Percentiles rank a stretch among this genome's conserved stretches.
Evolutionary conservation across 208 protist genomes (phyloP).

Genomic region (Crithidia brevicula): DNA sequence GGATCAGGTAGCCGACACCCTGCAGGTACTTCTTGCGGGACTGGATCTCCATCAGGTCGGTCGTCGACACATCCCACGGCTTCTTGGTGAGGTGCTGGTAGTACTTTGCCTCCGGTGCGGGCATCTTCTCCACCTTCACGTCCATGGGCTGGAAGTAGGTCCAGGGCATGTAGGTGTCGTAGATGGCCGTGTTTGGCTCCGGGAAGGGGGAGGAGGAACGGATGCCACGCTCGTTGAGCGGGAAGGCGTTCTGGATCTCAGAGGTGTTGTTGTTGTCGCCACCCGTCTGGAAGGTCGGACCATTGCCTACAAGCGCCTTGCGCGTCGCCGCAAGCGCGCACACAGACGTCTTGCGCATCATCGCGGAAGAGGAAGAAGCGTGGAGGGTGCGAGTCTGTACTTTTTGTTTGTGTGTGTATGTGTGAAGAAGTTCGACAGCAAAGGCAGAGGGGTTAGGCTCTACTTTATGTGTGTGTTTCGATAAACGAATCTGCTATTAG

Average conservation of each 20-base stretch:
- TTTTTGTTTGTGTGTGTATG: conserved; percentile 3
- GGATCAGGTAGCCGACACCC: conserved; percentile 67
- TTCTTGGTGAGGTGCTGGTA: conserved; percentile 90
- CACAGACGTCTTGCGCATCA: conserved; percentile 85
- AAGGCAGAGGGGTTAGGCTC: neutral
- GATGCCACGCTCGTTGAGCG: conserved; percentile 84
- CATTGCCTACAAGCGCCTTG: conserved; percentile 83
- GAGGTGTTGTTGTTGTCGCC: conserved; percentile 86
- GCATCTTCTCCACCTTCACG: conserved; percentile 85
- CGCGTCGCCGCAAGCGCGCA: conserved; percentile 71
- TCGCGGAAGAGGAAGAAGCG: conserved; percentile 17
- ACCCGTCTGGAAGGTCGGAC: conserved; percentile 86
- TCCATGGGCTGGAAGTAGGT: conserved; percentile 93
- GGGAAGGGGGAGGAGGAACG: conserved; percentile 88
- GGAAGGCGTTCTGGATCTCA: conserved; percentile 83
- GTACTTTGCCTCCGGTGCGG: conserved; percentile 87
- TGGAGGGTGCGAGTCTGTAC: neutral
- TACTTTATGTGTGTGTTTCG: too few species aligned
- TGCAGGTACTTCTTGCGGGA: conserved; percentile 90
- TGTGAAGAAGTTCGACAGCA: neutral
- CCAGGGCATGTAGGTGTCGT: conserved; percentile 89
- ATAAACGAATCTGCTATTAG: too few species aligned
- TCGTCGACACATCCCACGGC: conserved; percentile 89
- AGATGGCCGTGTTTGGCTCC: conserved; percentile 92
- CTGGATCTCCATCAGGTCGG: conserved; percentile 89